phyloP scores from a whole-genome alignment of 495 filamentous ascomycete species.

The Chaetomium cochliodes region DNA sequence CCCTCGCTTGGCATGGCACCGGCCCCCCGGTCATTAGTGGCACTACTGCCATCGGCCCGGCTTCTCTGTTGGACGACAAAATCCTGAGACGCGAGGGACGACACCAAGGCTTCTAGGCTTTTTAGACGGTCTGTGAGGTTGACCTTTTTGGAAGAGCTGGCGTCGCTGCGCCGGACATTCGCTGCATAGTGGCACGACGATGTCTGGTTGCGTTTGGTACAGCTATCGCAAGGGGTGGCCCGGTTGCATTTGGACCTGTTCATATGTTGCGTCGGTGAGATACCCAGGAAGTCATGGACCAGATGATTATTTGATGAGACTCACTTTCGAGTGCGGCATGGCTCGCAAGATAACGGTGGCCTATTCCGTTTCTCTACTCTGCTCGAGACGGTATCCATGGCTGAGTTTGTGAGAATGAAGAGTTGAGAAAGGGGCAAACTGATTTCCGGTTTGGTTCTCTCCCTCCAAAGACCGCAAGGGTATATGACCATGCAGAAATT shows the following conservation, averaged over 20 bases:
- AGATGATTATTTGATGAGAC: not conserved
- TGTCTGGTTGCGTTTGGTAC: not conserved
- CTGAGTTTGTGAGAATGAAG: not conserved
- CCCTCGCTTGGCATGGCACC: not conserved
- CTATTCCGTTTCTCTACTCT: conserved; percentile 5
- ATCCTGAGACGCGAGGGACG: not conserved
- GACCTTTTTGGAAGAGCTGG: not conserved
- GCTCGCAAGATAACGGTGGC: conserved; percentile 8
- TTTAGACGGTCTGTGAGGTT: not conserved
- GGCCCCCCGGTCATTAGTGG: not conserved
- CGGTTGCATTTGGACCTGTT: conserved; percentile 11
- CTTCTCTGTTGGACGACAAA: conserved; percentile 1
- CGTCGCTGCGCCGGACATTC: not conserved
- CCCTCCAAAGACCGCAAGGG: too few relatives aligned
- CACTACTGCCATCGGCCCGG: not conserved
- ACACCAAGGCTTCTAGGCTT: conserved; percentile 3
- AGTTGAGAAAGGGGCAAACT: too few relatives aligned
- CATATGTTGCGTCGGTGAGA: not conserved
- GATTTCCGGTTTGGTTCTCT: not conserved
- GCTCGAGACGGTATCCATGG: not conserved
- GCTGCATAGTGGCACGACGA: conserved; percentile 5
- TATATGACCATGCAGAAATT: not conserved
- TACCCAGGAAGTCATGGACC: not conserved
- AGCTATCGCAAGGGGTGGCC: conserved; percentile 2
- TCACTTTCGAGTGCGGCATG: conserved; percentile 10